Evolutionary conservation across 2,329 filamentous ascomycete species (phyloP).

Genomic region (Rhinocladiella mackenziei): DNA sequence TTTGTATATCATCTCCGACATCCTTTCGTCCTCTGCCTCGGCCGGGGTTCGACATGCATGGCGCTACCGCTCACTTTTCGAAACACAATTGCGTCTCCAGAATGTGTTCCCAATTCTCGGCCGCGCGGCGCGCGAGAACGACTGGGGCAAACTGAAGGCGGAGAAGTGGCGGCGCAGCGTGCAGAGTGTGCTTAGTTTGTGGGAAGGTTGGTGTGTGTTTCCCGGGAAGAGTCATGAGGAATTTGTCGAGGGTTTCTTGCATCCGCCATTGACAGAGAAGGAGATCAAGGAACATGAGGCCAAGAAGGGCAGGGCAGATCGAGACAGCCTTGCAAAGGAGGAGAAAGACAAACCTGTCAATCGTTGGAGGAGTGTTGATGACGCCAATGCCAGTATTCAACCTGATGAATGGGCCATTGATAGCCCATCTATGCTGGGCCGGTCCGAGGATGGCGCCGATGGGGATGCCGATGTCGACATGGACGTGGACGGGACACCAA

Average conservation of each 20-base stretch:
- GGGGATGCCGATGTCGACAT: slow-evolving; percentile 33
- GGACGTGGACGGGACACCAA: slow-evolving; percentile 35
- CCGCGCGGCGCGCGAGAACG: slow-evolving; percentile 63
- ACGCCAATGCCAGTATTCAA: not conserved
- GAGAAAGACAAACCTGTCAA: slow-evolving; percentile 34
- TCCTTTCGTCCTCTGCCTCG: slow-evolving; percentile 71
- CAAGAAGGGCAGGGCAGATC: slow-evolving; percentile 32
- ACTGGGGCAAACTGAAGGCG: slow-evolving; percentile 75
- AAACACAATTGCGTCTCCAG: slow-evolving; percentile 63
- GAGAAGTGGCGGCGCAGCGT: slow-evolving; percentile 83
- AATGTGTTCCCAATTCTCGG: slow-evolving; percentile 73
- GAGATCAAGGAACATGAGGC: slow-evolving; percentile 43
- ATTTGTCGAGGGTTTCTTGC: slow-evolving; percentile 67
- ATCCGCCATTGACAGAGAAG: slow-evolving; percentile 56
- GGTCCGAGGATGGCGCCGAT: slow-evolving; percentile 8
- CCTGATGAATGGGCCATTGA: not conserved
- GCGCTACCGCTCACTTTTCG: slow-evolving; percentile 79
- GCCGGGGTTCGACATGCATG: slow-evolving; percentile 78
- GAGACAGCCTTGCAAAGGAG: slow-evolving; percentile 32
- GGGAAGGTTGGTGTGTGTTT: slow-evolving; percentile 65
- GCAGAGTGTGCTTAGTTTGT: slow-evolving; percentile 63
- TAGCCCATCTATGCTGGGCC: not conserved
- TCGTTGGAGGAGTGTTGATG: slow-evolving; percentile 22
- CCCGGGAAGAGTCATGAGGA: slow-evolving; percentile 67
- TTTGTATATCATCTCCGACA: slow-evolving; percentile 75